These are phyloP conservation scores for Hydrangea macrophylla DNA, from an alignment of 148 eudicot species.

Conservation along the genomic window DNA sequence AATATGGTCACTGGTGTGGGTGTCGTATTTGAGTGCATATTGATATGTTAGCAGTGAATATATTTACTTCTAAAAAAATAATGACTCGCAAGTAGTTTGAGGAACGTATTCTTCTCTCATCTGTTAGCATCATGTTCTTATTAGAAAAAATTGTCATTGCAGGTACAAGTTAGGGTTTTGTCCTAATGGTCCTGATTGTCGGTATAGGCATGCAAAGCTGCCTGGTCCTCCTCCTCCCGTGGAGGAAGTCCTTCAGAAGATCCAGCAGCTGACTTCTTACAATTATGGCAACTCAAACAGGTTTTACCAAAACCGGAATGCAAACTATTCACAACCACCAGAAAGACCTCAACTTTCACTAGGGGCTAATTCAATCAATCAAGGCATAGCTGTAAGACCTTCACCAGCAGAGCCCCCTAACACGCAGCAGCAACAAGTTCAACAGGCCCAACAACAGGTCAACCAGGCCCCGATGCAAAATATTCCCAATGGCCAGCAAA, in stretches of 20 bases:
- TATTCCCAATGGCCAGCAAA: constrained; percentile 48
- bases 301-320: constrained; percentile 62
- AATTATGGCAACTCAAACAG: constrained; percentile 59
- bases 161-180: constrained; percentile 99
- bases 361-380: constrained; percentile 44
- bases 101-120: background rate
- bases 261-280: constrained; percentile 80
- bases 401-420: constrained; percentile 44
- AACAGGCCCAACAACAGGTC: constrained; percentile 45
- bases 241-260: constrained; percentile 89
- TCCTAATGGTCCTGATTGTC: constrained; percentile 97
- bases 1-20: background rate
- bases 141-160: constrained; percentile 17
- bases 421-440: constrained; percentile 42
- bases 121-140: background rate
- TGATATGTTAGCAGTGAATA: too few relatives aligned
- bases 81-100: background rate
- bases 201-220: constrained; percentile 89
- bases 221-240: constrained; percentile 98
- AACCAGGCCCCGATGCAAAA: constrained; percentile 54
- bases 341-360: constrained; percentile 62
- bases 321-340: constrained; percentile 55
- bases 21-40: background rate
- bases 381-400: constrained; percentile 43
- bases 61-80: background rate